phyloP scores from a whole-genome alignment of 495 filamentous ascomycete species.

The Sordaria brevicollis region DNA sequence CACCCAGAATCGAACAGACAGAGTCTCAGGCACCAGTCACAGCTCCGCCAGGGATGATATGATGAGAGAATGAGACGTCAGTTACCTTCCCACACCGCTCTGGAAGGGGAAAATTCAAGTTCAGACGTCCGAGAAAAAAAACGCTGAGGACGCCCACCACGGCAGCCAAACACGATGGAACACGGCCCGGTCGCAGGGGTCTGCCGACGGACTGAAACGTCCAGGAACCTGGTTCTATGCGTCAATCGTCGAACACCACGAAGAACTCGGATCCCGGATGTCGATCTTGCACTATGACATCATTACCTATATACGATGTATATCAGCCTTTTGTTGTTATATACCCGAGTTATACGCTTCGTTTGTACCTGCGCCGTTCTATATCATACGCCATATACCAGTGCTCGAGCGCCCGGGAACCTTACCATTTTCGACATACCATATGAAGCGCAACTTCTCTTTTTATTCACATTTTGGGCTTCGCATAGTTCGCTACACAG shows the following conservation, averaged over 20 bases:
- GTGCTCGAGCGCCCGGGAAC: neutral
- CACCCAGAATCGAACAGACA: conserved; percentile 10
- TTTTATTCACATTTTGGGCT: neutral
- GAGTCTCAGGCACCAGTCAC: neutral
- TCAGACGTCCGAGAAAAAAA: neutral
- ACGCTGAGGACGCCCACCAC: neutral
- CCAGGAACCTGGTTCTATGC: neutral
- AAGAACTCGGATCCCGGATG: neutral
- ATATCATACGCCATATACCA: neutral
- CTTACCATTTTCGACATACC: neutral
- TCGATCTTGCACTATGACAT: neutral
- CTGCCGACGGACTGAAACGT: neutral
- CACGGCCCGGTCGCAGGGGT: neutral
- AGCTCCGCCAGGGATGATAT: conserved; percentile 23
- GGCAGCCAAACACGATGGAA: neutral
- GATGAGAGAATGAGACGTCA: neutral
- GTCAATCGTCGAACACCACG: neutral
- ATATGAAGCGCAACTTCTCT: neutral
- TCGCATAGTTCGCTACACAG: neutral
- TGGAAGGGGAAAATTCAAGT: neutral
- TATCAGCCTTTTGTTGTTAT: neutral
- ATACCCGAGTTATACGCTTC: neutral
- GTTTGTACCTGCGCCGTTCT: neutral
- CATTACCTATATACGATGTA: neutral
- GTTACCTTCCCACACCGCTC: neutral